Percentiles rank a stretch among this genome's conserved stretches.
These are phyloP conservation scores for Kluyveromyces lactis DNA, from an alignment of 805 yeast genomes.

Conservation along the genomic window DNA sequence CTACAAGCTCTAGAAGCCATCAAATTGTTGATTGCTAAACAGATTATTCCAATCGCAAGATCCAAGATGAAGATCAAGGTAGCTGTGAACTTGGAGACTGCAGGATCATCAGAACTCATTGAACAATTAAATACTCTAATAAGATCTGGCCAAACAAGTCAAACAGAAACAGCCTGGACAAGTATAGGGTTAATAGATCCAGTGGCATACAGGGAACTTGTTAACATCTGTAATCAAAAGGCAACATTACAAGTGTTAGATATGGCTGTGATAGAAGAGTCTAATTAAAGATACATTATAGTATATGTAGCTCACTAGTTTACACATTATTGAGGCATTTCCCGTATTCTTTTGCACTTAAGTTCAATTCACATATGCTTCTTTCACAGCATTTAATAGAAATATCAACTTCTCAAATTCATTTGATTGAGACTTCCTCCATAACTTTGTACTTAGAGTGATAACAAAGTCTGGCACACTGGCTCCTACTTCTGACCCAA, in stretches of 20 bases:
- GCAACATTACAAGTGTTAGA: constrained; percentile 78
- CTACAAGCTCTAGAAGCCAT: constrained; percentile 90
- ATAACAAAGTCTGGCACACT: constrained; percentile 26
- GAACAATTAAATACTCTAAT: constrained; percentile 37
- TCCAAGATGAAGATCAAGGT: constrained; percentile 86
- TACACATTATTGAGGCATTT: too few relatives aligned
- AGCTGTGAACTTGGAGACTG: constrained; percentile 46
- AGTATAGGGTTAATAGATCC: constrained; percentile 76
- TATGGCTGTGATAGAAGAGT: constrained; percentile 74
- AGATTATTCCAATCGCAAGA: constrained; percentile 85
- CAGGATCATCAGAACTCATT: constrained; percentile 32
- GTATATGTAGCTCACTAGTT: constrained; percentile 2
- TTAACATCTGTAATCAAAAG: constrained; percentile 47
- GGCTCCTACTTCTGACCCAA: constrained; percentile 7
- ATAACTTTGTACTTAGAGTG: constrained; percentile 41
- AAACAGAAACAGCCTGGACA: constrained; percentile 40
- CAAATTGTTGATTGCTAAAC: constrained; percentile 62
- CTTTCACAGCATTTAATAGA: constrained; percentile 30
- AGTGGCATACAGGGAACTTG: constrained; percentile 63
- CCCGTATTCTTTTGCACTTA: too few relatives aligned
- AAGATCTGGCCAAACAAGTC: constrained; percentile 36
- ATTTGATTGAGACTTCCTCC: constrained; percentile 29
- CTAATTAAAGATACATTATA: not conserved
- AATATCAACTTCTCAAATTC: constrained; percentile 42
- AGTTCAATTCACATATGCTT: constrained; percentile 15